Conservation (phyloP, 2,329 filamentous ascomycete species). For the Pyrenophora graminea region DNA sequence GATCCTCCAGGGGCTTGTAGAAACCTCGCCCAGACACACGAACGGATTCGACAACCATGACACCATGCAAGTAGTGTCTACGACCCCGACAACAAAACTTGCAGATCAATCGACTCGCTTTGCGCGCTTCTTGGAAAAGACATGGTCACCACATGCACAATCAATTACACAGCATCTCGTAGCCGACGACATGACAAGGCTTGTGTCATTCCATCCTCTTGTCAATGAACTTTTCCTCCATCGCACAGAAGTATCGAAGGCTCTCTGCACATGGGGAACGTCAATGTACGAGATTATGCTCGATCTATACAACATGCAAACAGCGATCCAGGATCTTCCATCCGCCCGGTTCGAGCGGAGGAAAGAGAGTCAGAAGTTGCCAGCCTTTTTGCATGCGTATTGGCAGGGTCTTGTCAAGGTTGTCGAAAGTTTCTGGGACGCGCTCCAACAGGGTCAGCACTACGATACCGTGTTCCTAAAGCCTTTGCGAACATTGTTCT, state of each 20-base stretch:
- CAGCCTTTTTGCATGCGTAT: slow-evolving; percentile 35
- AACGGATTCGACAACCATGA: slow-evolving; percentile 6
- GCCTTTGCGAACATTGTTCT: slow-evolving; percentile 49
- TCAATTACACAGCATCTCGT: slow-evolving; percentile 7
- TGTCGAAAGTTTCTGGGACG: slow-evolving; percentile 19
- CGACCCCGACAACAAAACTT: not conserved
- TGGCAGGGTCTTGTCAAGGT: slow-evolving; percentile 27
- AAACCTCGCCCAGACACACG: not conserved
- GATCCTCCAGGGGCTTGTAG: slow-evolving; percentile 19
- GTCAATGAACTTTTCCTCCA: slow-evolving; percentile 51
- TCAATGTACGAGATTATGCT: slow-evolving; percentile 37
- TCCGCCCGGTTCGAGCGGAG: slow-evolving; percentile 41
- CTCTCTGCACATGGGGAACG: slow-evolving; percentile 21
- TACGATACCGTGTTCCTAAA: slow-evolving; percentile 27
- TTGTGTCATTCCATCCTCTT: slow-evolving; percentile 50
- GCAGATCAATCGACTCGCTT: slow-evolving; percentile 18
- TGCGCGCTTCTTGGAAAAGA: slow-evolving; percentile 41
- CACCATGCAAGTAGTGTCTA: not conserved
- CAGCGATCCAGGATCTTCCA: slow-evolving; percentile 31
- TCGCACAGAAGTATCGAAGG: slow-evolving; percentile 12
- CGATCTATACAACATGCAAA: slow-evolving; percentile 39
- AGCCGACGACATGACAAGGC: slow-evolving; percentile 19
- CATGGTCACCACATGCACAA: slow-evolving; percentile 21
- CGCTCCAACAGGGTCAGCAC: slow-evolving; percentile 12
- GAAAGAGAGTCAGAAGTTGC: slow-evolving; percentile 43